These are phyloP conservation scores for Umbellularia californica DNA, from an alignment of 164 flowering plant species.

Conservation along the genomic window DNA sequence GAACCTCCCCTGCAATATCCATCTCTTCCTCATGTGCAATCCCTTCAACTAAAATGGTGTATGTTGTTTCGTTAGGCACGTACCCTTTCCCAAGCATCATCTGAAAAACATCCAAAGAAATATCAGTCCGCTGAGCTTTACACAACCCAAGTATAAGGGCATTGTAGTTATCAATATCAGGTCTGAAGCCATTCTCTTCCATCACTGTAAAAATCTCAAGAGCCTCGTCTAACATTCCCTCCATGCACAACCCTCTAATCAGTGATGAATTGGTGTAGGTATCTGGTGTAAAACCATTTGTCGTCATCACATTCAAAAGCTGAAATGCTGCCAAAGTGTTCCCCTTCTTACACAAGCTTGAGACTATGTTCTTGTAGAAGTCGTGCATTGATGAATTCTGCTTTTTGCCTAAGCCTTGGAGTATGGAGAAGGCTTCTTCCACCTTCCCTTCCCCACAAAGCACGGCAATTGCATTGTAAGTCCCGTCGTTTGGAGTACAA, in stretches of 20 bases:
- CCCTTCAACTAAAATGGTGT: conserved; percentile 79
- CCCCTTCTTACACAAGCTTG: conserved; percentile 77
- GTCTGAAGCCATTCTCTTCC: conserved; percentile 57
- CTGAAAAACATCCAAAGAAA: conserved; percentile 51
- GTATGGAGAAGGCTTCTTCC: conserved; percentile 67
- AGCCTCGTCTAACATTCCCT: conserved; percentile 78
- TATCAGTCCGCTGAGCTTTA: conserved; percentile 57
- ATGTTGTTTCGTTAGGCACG: conserved; percentile 74
- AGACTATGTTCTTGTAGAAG: conserved; percentile 53
- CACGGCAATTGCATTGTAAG: conserved; percentile 69
- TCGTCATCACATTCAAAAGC: conserved; percentile 74
- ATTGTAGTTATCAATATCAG: conserved; percentile 64
- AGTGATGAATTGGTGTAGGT: conserved; percentile 66
- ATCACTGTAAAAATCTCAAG: conserved; percentile 47
- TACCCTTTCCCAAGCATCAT: conserved; percentile 63
- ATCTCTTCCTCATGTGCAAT: conserved; percentile 60
- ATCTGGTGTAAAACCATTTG: conserved; percentile 65
- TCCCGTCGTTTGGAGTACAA: conserved; percentile 72
- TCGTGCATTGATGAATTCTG: conserved; percentile 46
- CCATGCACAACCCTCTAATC: conserved; percentile 79
- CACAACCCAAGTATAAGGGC: conserved; percentile 79
- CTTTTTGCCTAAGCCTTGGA: conserved; percentile 56
- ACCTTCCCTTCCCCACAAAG: conserved; percentile 61
- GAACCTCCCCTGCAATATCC: conserved; percentile 55
- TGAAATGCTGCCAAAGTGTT: conserved; percentile 77